Base-by-base conservation (phyloP, 1,139 yeast genomes). In the Candida sanyaensis region DNA sequence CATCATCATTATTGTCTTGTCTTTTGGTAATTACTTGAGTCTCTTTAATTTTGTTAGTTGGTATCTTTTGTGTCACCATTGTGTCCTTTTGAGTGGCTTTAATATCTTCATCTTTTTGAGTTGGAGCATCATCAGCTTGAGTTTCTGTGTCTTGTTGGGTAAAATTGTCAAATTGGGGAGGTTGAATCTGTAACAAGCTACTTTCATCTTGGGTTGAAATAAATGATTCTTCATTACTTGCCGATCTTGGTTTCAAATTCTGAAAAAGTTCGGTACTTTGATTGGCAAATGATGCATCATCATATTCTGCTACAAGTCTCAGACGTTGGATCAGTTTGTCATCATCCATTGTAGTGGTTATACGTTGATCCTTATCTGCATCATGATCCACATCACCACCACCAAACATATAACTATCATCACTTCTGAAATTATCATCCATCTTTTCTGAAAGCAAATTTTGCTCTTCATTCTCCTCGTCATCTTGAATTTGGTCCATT, bases 381-480 rank as follows among this genome's bases (percentile, higher is more conserved):
- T 39, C 43, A 12, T 43, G 37, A 8, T 43, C 49, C 1, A 31
- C 37, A 9, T 48, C 47, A 41, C 52, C 47, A 32, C 61, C 66
- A 2, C 74, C 76, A 55, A 68, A 68, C 74, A 70, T 69, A 48
- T 65, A 69, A 46, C 72, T 66, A 44, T 71, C 75, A 50, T 69
- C 74, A 31, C 57, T 55, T 42, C 68, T 42, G 23, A 41, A 26
- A 47, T 47, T 42, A 47, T 29, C 29, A 9, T 46, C 45, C 10
- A 28, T 28, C n/a, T 40, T 37, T 11, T 41, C 38, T 23, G 41
- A 55, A 4, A 46, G 56, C 17, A 50, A 55, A 29, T 56, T 63
- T 6, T 55, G 66, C n/a, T 48, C 59, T 9, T 54, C 60, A 36
- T 45, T 51, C 37, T 48, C 56, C 30, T 38, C 53, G 0, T 50